phyloP scores from a whole-genome alignment of 352 stramenopile genomes.

The Thalassiosira allenii region DNA sequence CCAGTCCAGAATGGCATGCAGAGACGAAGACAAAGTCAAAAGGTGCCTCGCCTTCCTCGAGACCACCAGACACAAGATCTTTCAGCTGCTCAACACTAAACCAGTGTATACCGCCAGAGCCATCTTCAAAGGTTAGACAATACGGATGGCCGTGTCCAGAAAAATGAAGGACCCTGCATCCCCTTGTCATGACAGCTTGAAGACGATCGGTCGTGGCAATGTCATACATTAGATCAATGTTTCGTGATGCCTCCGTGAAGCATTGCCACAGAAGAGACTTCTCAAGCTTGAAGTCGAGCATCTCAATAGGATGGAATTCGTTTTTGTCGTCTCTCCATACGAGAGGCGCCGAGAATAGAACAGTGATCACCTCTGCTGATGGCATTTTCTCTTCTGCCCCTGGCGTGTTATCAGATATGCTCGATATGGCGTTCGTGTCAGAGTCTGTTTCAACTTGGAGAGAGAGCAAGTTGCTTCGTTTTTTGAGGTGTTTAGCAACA shows the following conservation, averaged over 20 bases:
- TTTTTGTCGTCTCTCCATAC: conserved; percentile 91
- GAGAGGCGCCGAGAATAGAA: conserved; percentile 94
- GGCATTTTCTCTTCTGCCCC: background rate
- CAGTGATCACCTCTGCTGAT: conserved; percentile 87
- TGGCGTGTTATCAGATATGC: conserved; percentile 3
- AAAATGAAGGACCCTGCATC: conserved; percentile 93
- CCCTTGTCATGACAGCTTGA: conserved; percentile 91
- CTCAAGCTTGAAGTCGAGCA: conserved; percentile 85
- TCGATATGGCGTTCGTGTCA: conserved; percentile 1
- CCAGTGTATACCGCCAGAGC: conserved; percentile 82
- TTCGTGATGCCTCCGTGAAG: conserved; percentile 84
- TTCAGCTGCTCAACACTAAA: conserved; percentile 80
- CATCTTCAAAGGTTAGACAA: conserved; percentile 95
- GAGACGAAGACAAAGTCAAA: conserved; percentile 88
- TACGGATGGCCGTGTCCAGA: conserved; percentile 93
- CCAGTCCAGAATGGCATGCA: conserved; percentile 84
- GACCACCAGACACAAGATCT: conserved; percentile 64
- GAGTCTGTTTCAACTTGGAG: background rate
- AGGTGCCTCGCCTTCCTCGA: conserved; percentile 49
- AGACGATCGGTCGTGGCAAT: conserved; percentile 94
- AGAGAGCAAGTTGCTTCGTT: background rate
- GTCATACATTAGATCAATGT: conserved; percentile 93
- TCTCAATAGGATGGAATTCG: conserved; percentile 91
- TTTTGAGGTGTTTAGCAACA: conserved; percentile 9
- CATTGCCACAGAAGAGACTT: conserved; percentile 83